Conservation (phyloP, 306 rosid genomes). For the Ormosia semicastrata region DNA sequence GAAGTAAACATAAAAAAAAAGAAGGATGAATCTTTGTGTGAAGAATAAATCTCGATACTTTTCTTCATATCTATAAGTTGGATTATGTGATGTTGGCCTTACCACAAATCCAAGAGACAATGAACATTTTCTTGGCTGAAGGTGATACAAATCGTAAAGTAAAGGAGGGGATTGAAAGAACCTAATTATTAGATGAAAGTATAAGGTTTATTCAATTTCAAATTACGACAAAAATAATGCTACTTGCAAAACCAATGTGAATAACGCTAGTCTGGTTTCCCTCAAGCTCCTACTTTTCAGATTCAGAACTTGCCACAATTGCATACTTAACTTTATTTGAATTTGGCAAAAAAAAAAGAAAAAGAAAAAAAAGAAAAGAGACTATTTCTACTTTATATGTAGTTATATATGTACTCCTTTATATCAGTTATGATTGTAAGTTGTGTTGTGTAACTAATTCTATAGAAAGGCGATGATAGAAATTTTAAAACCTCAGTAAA, state of each 20-base stretch:
- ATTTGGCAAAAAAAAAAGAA: too few relatives aligned
- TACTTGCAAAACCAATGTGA: background rate
- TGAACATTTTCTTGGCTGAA: background rate
- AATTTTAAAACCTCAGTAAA: background rate
- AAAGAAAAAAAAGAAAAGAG: too few relatives aligned
- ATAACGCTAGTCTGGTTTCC: too few relatives aligned
- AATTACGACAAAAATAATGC: background rate
- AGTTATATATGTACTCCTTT: too few relatives aligned
- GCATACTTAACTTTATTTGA: too few relatives aligned
- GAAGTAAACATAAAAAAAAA: background rate
- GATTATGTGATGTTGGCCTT: slow-evolving; percentile 3
- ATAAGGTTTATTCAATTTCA: background rate
- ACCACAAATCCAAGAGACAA: slow-evolving; percentile 18
- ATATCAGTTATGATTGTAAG: too few relatives aligned
- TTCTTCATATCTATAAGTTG: background rate
- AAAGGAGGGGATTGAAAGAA: background rate
- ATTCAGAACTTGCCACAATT: background rate
- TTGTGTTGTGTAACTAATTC: background rate
- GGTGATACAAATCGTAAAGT: background rate
- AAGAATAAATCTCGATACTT: background rate
- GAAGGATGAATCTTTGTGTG: background rate
- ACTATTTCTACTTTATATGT: too few relatives aligned
- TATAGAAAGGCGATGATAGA: background rate
- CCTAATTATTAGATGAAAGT: background rate
- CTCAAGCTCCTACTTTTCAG: background rate